Evolutionary conservation across 2,329 filamentous ascomycete species (phyloP).

Genomic region (Apiospora kogelbergensis): DNA sequence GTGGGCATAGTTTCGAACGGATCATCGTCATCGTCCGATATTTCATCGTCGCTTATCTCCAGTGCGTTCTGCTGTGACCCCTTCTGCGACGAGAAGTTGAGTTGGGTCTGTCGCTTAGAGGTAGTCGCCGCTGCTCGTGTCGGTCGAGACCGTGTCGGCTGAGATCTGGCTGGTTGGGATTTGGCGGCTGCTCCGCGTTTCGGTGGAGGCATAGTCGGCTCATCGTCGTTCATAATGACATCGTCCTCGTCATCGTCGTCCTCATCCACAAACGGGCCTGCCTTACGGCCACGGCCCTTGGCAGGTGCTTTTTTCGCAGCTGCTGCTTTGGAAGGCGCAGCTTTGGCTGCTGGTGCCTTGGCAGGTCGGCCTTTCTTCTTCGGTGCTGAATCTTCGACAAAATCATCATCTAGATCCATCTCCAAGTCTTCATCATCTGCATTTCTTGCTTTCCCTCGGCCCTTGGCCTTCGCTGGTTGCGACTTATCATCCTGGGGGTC

Average conservation of each 20-base stretch:
- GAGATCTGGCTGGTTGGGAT: conserved; percentile 31
- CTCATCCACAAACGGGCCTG: conserved; percentile 36
- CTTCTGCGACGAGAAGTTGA: conserved; percentile 51
- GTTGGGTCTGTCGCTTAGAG: conserved; percentile 45
- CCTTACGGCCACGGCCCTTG: conserved; percentile 41
- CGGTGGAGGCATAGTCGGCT: conserved; percentile 35
- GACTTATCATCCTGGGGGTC: conserved; percentile 36
- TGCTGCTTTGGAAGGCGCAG: conserved; percentile 40
- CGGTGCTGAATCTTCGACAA: conserved; percentile 38
- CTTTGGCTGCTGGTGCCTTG: conserved; percentile 33
- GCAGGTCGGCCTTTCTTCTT: conserved; percentile 46
- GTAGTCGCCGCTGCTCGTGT: conserved; percentile 18
- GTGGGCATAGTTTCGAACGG: conserved; percentile 55
- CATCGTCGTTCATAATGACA: conserved; percentile 54
- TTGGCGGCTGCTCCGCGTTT: conserved; percentile 34
- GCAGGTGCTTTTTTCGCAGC: conserved; percentile 42
- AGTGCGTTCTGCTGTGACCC: conserved; percentile 47
- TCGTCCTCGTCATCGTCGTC: conserved; percentile 46
- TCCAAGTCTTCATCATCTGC: conserved; percentile 19
- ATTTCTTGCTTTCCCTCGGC: conserved; percentile 30
- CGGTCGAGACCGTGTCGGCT: conserved; percentile 23
- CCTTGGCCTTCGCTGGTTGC: conserved; percentile 30
- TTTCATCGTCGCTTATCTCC: conserved; percentile 66
- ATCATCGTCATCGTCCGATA: conserved; percentile 60
- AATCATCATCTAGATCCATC: conserved; percentile 16